Evolutionary conservation across 108 stramenopile species (phyloP), one percentile per base, ranked within the genome.

Genomic region (Cylindrotheca fusiformis): DNA sequence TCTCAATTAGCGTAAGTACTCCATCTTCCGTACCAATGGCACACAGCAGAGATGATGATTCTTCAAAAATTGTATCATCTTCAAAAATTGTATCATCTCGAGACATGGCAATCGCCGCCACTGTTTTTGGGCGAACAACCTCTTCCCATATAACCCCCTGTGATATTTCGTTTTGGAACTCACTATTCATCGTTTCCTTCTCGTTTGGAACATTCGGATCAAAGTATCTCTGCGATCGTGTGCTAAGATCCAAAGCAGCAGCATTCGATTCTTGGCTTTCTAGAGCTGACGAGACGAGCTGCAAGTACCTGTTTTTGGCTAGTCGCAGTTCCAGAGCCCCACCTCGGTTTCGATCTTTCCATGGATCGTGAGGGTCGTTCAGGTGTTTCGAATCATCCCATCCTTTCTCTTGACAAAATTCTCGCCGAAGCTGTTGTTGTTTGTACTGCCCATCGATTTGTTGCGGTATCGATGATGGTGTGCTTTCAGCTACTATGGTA

Each of bases 11-110:
- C 0, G 60, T 29, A 0, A 78, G 48, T 18, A 24, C 51, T 2
- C 77, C 77, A 17, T 56, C 26, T 28, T 78, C 69, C 25, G 63
- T 56, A 0, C 77, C 77, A 8, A 73, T 50, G 31, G 77, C 77
- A 45, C 73, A 31, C 32, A 78, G 21, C 21, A 65, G 56, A 21
- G 32, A 22, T 23, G 46, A 64, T 27, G 10, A 8, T 31, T 27
- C 25, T 14, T 41, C 36, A 6, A 41, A 10, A 6, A 6, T 10
- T 20, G 5, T n/a, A 18, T 10, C 49, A 18, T 45, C 26, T 14
- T 41, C 36, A 6, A 41, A 10, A 6, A 6, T 10, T 20, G 5
- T n/a, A 18, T 10, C 49, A 18, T 45, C 26, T 23, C 64, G 56
- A 12, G 66, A 68, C 50, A 73, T 58, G 28, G 74, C 69, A 21